phyloP scores from a whole-genome alignment of 176 grass and related monocot species.

The Oryza punctata region DNA sequence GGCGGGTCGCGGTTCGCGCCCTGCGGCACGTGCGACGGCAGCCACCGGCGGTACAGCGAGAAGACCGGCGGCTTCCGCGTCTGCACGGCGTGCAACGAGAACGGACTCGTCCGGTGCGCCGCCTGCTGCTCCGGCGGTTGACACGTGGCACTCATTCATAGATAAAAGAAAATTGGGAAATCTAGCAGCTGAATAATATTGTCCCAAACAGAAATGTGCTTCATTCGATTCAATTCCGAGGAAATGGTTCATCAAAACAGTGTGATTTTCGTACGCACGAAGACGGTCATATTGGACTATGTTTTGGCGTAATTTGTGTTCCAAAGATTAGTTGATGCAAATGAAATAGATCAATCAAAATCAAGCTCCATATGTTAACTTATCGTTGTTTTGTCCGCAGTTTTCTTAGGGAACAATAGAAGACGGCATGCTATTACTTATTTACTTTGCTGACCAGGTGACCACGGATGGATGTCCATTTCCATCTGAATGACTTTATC shows the following conservation, averaged over 20 bases:
- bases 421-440: too few relatives aligned
- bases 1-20: constrained; percentile 64
- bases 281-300: not conserved
- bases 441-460: too few relatives aligned
- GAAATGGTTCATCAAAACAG: constrained; percentile 14
- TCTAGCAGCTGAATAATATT: constrained; percentile 1
- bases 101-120: constrained; percentile 75
- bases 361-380: not conserved
- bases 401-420: too few relatives aligned
- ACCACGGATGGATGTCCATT: too few relatives aligned
- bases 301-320: constrained; percentile 16
- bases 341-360: constrained; percentile 37
- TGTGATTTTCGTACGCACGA: not conserved
- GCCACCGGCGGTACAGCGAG: constrained; percentile 72
- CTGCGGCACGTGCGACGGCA: constrained; percentile 62
- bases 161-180: not conserved
- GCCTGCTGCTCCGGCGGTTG: constrained; percentile 41
- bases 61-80: constrained; percentile 74
- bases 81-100: constrained; percentile 85
- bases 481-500: too few relatives aligned
- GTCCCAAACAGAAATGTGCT: constrained; percentile 14
- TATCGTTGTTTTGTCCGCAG: not conserved
- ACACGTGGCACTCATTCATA: not conserved
- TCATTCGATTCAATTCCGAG: constrained; percentile 26
- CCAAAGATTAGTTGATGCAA: constrained; percentile 17